A percentile compares a stretch with the other conserved stretches of the same genome.
Evolutionary conservation across 2,329 filamentous ascomycete species (phyloP).

Genomic region (Colletotrichum euphorbiae): DNA sequence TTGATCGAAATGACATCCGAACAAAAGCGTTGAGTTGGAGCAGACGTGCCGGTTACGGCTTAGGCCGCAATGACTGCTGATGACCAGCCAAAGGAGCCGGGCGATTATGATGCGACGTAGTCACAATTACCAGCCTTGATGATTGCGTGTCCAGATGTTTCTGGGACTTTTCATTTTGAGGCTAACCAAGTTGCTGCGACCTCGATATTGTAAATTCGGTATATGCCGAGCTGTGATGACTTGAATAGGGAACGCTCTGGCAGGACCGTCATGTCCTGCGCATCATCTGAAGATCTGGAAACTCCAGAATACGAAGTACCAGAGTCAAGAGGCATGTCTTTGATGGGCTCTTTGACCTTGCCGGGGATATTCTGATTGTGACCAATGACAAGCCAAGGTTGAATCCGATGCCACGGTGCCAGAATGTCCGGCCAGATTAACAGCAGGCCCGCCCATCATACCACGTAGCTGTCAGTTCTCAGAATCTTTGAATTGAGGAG

Average conservation of each 20-base stretch:
- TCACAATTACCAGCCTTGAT: conserved; percentile 4
- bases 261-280: background rate
- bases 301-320: background rate
- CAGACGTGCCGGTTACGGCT: conserved; percentile 3
- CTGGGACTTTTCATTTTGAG: conserved; percentile 3
- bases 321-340: too few species aligned
- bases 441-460: conserved; percentile 13
- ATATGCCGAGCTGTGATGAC: too few species aligned
- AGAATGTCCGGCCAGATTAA: conserved; percentile 7
- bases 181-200: background rate
- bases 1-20: conserved; percentile 24
- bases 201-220: too few species aligned
- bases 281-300: background rate
- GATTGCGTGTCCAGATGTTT: background rate
- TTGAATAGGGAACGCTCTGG: too few species aligned
- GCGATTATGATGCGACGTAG: conserved; percentile 9
- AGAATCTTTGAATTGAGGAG: conserved; percentile 16
- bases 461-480: conserved; percentile 32
- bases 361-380: background rate
- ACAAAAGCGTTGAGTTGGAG: conserved; percentile 4
- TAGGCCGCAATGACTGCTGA: conserved; percentile 14
- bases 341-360: background rate
- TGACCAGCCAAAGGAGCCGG: background rate
- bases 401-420: conserved; percentile 18
- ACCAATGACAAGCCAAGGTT: conserved; percentile 15